A percentile compares a stretch with the other conserved stretches of the same genome.
These are phyloP conservation scores for Termitomyces sp. DNA, from an alignment of 1,284 basidiomycete species.

Conservation along the genomic window DNA sequence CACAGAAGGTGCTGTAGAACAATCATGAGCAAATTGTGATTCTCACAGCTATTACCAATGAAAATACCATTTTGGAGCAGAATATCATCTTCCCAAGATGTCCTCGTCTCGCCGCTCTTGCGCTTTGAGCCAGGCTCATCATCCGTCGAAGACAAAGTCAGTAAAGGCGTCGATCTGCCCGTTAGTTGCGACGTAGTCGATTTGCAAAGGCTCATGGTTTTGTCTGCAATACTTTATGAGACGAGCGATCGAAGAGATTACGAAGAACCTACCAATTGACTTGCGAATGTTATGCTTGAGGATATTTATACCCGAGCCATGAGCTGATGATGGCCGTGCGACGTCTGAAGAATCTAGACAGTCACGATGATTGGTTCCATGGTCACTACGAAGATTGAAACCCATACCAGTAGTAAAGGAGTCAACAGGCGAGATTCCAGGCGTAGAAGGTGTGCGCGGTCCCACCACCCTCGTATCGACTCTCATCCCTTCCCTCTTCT, in stretches of 20 bases:
- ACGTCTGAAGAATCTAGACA: slow-evolving; percentile 10
- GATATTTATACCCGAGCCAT: slow-evolving; percentile 27
- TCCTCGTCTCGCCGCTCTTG: slow-evolving; percentile 24
- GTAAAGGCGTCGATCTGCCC: slow-evolving; percentile 38
- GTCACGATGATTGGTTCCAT: neutral
- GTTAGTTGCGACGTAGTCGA: slow-evolving; percentile 43
- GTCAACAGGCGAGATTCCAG: slow-evolving; percentile 23
- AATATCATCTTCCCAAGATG: slow-evolving; percentile 47
- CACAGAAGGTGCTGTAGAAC: slow-evolving; percentile 29
- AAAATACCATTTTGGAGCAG: slow-evolving; percentile 36
- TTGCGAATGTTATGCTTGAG: slow-evolving; percentile 65
- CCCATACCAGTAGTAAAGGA: slow-evolving; percentile 27
- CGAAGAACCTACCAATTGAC: slow-evolving; percentile 53
- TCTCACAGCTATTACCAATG: neutral
- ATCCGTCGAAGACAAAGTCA: slow-evolving; percentile 27
- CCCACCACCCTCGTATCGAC: neutral
- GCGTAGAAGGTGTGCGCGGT: slow-evolving; percentile 10
- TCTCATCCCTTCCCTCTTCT: slow-evolving; percentile 10
- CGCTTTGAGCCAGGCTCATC: slow-evolving; percentile 20
- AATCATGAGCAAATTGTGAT: neutral
- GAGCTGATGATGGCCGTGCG: slow-evolving; percentile 18
- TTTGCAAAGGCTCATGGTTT: slow-evolving; percentile 51
- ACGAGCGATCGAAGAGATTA: slow-evolving; percentile 1
- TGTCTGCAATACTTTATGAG: slow-evolving; percentile 32
- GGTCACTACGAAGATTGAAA: slow-evolving; percentile 1